These are phyloP conservation scores for Talaromyces atroroseus DNA, from an alignment of 2,329 filamentous ascomycete species.

Conservation along the genomic window DNA sequence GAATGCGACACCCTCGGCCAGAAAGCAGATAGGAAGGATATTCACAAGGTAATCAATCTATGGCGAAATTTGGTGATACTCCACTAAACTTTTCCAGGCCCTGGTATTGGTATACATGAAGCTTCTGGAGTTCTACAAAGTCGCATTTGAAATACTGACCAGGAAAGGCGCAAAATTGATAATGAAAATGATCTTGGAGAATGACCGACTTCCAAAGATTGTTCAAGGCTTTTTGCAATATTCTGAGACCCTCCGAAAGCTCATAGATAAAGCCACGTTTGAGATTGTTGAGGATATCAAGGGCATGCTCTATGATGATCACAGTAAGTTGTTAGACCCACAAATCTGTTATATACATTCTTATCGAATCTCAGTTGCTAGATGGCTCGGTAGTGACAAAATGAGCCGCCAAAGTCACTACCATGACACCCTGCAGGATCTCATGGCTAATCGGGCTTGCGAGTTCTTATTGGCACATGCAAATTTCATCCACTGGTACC, in stretches of 20 bases:
- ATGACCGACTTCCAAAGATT: constrained; percentile 15
- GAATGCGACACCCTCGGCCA: constrained; percentile 27
- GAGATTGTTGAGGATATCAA: constrained; percentile 16
- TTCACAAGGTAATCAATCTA: constrained; percentile 14
- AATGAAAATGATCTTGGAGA: constrained; percentile 20
- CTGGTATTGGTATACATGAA: constrained; percentile 23
- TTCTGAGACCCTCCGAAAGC: constrained; percentile 21
- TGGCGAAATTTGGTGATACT: too few species aligned
- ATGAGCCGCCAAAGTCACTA: constrained; percentile 14
- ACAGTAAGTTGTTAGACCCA: constrained; percentile 19
- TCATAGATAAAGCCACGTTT: constrained; percentile 8
- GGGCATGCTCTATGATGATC: constrained; percentile 21
- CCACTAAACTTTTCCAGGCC: constrained; percentile 14
- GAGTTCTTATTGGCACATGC: constrained; percentile 14
- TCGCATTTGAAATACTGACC: constrained; percentile 20
- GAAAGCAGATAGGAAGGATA: constrained; percentile 18
- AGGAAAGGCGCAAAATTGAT: constrained; percentile 20
- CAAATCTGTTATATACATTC: background rate
- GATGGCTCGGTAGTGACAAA: constrained; percentile 16
- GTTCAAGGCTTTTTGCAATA: constrained; percentile 21
- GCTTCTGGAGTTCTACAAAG: constrained; percentile 24
- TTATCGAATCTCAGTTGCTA: constrained; percentile 13
- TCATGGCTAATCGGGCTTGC: constrained; percentile 16
- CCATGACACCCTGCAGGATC: constrained; percentile 10
- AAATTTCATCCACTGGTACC: constrained; percentile 17